phyloP scores from a whole-genome alignment of 257 asterid species.

The Nicotiana paniculata region DNA sequence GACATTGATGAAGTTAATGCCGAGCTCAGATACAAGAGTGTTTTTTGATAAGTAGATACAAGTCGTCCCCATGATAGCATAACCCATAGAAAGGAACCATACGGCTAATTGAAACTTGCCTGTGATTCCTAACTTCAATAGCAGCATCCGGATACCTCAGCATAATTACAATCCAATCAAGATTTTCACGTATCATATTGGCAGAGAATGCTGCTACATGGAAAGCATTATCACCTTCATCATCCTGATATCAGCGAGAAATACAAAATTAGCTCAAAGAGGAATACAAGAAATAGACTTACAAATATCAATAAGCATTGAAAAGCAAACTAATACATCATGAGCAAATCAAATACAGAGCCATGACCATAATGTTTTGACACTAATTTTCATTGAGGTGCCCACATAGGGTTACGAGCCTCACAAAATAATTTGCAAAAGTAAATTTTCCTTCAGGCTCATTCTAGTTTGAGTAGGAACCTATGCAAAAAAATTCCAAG shows the following conservation, averaged over 20 bases:
- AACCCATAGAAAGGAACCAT: conserved; percentile 6
- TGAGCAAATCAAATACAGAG: conserved; percentile 5
- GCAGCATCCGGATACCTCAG: conserved; percentile 82
- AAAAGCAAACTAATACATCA: neutral
- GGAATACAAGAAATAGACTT: conserved; percentile 2
- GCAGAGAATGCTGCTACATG: conserved; percentile 97
- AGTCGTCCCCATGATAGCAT: neutral
- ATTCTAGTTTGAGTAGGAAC: neutral
- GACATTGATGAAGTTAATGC: conserved; percentile 9
- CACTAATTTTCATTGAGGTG: neutral
- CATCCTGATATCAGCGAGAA: conserved; percentile 59
- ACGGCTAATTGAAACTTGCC: conserved; percentile 45
- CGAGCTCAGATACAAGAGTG: conserved; percentile 13
- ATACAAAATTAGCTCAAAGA: conserved; percentile 16
- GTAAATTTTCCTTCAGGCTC: neutral
- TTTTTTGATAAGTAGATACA: neutral
- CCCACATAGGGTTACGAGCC: neutral
- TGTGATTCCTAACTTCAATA: conserved; percentile 88
- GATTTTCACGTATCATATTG: conserved; percentile 94
- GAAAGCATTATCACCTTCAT: conserved; percentile 97
- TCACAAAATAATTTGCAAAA: neutral
- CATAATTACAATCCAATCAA: conserved; percentile 83
- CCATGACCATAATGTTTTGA: neutral
- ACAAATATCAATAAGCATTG: conserved; percentile 7
- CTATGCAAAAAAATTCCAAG: neutral